phyloP scores from a whole-genome alignment of 2,329 filamentous ascomycete genomes.

The Exophiala phaeomuriformis region DNA sequence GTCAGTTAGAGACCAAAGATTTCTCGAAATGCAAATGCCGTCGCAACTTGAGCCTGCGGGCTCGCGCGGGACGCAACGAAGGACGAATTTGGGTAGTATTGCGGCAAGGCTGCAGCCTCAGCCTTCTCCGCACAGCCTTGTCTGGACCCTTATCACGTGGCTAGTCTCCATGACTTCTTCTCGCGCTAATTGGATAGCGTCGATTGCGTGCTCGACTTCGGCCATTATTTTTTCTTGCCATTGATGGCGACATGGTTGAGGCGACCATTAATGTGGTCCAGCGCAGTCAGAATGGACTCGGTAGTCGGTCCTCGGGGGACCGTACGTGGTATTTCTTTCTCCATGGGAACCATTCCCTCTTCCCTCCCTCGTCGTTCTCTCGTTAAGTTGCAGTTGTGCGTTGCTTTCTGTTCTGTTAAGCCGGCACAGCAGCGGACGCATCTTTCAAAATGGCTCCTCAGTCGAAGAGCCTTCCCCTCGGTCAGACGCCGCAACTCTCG shows the following conservation, averaged over 20 bases:
- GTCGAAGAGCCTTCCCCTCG: slow-evolving; percentile 41
- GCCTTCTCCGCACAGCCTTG: neutral
- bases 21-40: too few relatives aligned
- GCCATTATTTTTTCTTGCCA: neutral
- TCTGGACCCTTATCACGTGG: neutral
- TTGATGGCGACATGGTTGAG: neutral
- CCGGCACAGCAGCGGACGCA: slow-evolving; percentile 24
- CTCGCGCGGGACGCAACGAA: too few relatives aligned
- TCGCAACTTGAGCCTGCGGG: too few relatives aligned
- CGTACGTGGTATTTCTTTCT: slow-evolving; percentile 5
- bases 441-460: slow-evolving; percentile 25
- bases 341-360: slow-evolving; percentile 4
- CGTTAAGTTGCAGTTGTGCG: slow-evolving; percentile 27
- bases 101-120: neutral
- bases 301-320: slow-evolving; percentile 8
- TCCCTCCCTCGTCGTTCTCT: slow-evolving; percentile 3
- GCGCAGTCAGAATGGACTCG: slow-evolving; percentile 6
- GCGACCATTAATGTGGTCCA: neutral
- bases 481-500: slow-evolving; percentile 45
- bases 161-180: neutral
- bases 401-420: slow-evolving; percentile 30
- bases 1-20: too few relatives aligned
- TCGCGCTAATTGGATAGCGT: neutral
- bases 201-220: slow-evolving; percentile 1
- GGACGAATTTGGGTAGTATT: too few relatives aligned